phyloP scores from a whole-genome alignment of 2,329 filamentous ascomycete species.

The Graphiopsis chlorocephala region DNA sequence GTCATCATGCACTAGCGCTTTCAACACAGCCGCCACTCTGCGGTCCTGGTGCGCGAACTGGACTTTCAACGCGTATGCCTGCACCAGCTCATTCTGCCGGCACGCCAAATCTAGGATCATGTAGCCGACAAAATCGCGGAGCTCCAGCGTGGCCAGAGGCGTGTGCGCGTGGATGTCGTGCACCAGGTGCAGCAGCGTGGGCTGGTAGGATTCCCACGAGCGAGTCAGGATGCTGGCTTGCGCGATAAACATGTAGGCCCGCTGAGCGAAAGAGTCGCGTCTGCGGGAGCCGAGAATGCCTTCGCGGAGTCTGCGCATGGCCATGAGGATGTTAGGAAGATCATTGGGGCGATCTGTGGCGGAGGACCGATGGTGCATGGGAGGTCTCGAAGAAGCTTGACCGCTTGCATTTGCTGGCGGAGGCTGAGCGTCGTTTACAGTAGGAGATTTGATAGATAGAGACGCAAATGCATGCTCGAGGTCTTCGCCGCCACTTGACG shows the following conservation, averaged over 20 bases:
- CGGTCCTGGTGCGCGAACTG: conserved; percentile 61
- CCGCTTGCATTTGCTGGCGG: background rate
- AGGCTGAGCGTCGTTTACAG: background rate
- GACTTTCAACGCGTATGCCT: conserved; percentile 67
- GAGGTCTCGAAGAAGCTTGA: conserved; percentile 16
- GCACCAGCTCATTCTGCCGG: conserved; percentile 69
- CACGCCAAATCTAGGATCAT: conserved; percentile 86
- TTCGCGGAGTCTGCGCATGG: conserved; percentile 88
- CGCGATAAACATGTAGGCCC: conserved; percentile 88
- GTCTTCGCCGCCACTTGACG: conserved; percentile 66
- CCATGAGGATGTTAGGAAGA: conserved; percentile 72
- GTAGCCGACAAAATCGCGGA: conserved; percentile 77
- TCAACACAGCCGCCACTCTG: conserved; percentile 67
- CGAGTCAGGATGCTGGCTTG: conserved; percentile 76
- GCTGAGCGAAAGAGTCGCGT: conserved; percentile 76
- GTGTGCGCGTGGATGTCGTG: conserved; percentile 65
- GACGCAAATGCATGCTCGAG: conserved; percentile 73
- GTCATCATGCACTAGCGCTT: conserved; percentile 74
- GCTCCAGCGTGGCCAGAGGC: conserved; percentile 66
- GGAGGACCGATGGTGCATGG: conserved; percentile 23
- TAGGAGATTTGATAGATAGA: conserved; percentile 44
- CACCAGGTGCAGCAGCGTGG: conserved; percentile 77
- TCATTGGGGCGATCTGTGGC: conserved; percentile 54
- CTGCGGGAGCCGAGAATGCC: conserved; percentile 77
- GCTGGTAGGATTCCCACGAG: conserved; percentile 85